A percentile compares a stretch with the other conserved stretches of the same genome.
These are phyloP conservation scores for Ceratonia siliqua DNA, from an alignment of 306 rosid species.

Conservation along the genomic window DNA sequence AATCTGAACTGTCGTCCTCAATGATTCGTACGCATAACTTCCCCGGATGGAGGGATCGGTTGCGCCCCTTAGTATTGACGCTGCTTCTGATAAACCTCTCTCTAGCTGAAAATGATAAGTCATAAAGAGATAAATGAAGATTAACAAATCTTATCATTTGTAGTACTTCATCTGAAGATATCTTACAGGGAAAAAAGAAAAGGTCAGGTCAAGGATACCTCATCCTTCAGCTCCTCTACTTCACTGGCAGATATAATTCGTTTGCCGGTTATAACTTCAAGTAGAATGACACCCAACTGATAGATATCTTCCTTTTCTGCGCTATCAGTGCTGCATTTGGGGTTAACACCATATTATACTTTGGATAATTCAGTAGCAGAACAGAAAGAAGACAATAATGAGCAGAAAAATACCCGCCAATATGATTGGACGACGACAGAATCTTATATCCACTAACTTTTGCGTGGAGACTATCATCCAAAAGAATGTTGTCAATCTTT, in stretches of 20 bases:
- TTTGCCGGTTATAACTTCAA: slow-evolving; percentile 75
- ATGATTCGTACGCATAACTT: slow-evolving; percentile 63
- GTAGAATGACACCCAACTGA: slow-evolving; percentile 76
- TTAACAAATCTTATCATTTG: neutral
- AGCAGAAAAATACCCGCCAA: slow-evolving; percentile 38
- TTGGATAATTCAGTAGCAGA: neutral
- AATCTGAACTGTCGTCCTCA: slow-evolving; percentile 68
- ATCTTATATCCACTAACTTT: slow-evolving; percentile 75
- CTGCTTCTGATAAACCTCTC: slow-evolving; percentile 56
- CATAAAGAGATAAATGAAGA: slow-evolving; percentile 17
- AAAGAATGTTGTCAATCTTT: slow-evolving; percentile 60
- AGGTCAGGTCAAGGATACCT: slow-evolving; percentile 45
- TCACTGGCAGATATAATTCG: slow-evolving; percentile 51
- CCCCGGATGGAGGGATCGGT: slow-evolving; percentile 60
- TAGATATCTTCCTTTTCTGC: slow-evolving; percentile 88
- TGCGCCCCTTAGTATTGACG: slow-evolving; percentile 34
- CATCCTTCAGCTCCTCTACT: slow-evolving; percentile 54
- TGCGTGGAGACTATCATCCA: slow-evolving; percentile 69
- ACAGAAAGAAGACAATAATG: neutral
- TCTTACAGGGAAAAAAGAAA: neutral
- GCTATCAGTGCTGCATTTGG: slow-evolving; percentile 36
- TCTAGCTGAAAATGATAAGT: slow-evolving; percentile 62
- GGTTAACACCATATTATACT: neutral
- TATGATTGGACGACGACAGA: slow-evolving; percentile 48
- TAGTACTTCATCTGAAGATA: neutral